phyloP scores from a whole-genome alignment of 176 grass and related monocot genomes.

The Tuctoria greenei region DNA sequence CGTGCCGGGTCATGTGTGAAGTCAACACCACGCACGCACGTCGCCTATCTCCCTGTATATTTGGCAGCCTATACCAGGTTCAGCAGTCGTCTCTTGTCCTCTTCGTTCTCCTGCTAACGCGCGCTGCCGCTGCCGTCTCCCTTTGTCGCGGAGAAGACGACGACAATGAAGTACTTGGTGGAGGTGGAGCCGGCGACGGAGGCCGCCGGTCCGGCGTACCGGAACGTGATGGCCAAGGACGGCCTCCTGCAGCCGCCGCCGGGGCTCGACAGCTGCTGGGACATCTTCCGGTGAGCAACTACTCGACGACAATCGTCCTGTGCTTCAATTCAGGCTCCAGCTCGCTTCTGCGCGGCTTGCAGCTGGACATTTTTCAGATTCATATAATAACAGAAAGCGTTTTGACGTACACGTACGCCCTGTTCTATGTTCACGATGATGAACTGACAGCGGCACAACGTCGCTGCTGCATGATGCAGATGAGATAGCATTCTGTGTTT shows the following conservation, averaged over 20 bases:
- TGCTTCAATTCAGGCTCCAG: background rate
- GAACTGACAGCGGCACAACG: background rate
- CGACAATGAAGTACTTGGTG: conserved; percentile 63
- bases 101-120: too few species aligned
- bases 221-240: conserved; percentile 65
- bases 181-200: conserved; percentile 62
- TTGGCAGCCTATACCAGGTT: too few species aligned
- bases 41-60: background rate
- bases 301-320: background rate
- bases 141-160: background rate
- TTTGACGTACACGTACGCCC: too few species aligned
- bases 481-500: too few species aligned
- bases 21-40: background rate
- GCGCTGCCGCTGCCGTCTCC: too few species aligned
- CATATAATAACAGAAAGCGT: background rate
- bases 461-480: background rate
- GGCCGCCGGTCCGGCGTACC: conserved; percentile 61
- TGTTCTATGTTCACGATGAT: background rate
- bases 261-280: conserved; percentile 66
- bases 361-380: background rate
- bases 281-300: conserved; percentile 65
- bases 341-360: background rate
- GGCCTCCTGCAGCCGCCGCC: conserved; percentile 47
- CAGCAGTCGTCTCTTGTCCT: background rate
- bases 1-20: background rate